phyloP scores from a whole-genome alignment of 129 eudicot species.

The Centrapalus pauciflorus region DNA sequence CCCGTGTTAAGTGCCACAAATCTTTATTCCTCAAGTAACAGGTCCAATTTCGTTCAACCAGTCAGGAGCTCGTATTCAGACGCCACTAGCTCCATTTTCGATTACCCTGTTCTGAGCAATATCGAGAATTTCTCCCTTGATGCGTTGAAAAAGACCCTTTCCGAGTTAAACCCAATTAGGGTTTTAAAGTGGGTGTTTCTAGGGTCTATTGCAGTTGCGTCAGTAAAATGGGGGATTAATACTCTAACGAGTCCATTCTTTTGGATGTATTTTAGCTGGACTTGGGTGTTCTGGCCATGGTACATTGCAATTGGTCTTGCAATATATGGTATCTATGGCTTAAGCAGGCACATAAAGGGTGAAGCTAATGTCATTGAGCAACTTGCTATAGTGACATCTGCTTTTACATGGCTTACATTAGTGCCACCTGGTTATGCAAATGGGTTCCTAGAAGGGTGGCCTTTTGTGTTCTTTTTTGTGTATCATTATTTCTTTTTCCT shows the following conservation, averaged over 20 bases:
- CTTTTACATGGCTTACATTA: constrained; percentile 67
- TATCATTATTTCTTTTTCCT: constrained; percentile 85
- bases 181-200: constrained; percentile 46
- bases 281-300: constrained; percentile 93
- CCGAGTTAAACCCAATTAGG: constrained; percentile 47
- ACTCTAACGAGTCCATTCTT: constrained; percentile 57
- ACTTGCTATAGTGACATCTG: constrained; percentile 53
- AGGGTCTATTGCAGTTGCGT: constrained; percentile 39
- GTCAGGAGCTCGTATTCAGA: constrained; percentile 38
- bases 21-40: constrained; percentile 1
- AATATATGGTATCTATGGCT: constrained; percentile 47
- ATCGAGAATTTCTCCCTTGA: constrained; percentile 34
- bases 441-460: constrained; percentile 93
- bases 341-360: constrained; percentile 47
- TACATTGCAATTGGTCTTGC: constrained; percentile 47
- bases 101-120: not conserved
- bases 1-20: constrained; percentile 8
- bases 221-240: constrained; percentile 46
- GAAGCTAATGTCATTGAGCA: constrained; percentile 57
- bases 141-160: constrained; percentile 32
- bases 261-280: constrained; percentile 92
- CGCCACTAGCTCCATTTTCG: constrained; percentile 26
- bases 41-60: constrained; percentile 22
- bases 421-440: constrained; percentile 79
- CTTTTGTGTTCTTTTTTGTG: constrained; percentile 65